Percentiles rank a stretch among this genome's conserved stretches.
Evolutionary conservation across 2,329 filamentous ascomycete species (phyloP).

Genomic region (Microcyclospora tardicrescens): DNA sequence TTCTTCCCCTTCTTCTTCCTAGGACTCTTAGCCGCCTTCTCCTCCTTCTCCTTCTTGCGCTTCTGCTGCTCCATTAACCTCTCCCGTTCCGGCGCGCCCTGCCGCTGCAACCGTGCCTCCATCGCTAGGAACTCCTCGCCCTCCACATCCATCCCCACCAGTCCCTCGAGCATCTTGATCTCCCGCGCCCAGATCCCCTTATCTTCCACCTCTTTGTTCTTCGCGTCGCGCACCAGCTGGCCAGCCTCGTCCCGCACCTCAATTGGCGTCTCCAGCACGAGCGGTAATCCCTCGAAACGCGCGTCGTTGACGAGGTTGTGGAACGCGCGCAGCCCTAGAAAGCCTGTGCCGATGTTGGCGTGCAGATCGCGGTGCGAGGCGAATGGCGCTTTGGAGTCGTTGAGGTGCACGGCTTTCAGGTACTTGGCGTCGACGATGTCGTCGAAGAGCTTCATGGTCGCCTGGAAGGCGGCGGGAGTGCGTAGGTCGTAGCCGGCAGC

Average conservation of each 20-base stretch:
- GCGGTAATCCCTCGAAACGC: slow-evolving; percentile 63
- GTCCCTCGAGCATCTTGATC: slow-evolving; percentile 82
- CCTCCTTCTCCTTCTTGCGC: slow-evolving; percentile 52
- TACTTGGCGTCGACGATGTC: slow-evolving; percentile 63
- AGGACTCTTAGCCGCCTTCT: slow-evolving; percentile 30
- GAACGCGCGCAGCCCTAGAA: slow-evolving; percentile 79
- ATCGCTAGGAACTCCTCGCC: slow-evolving; percentile 56
- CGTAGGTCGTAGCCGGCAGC: slow-evolving; percentile 86
- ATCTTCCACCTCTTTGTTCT: slow-evolving; percentile 52
- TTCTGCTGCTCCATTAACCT: slow-evolving; percentile 70
- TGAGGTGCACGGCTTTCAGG: slow-evolving; percentile 76
- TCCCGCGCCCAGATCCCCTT: slow-evolving; percentile 79
- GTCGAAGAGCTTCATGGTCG: slow-evolving; percentile 66
- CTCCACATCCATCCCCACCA: slow-evolving; percentile 73
- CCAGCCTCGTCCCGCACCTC: slow-evolving; percentile 55
- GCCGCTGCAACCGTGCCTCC: slow-evolving; percentile 51
- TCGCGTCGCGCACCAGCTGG: slow-evolving; percentile 33
- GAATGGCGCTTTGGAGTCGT: slow-evolving; percentile 89
- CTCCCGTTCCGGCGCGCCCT: slow-evolving; percentile 57
- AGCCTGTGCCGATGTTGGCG: slow-evolving; percentile 92
- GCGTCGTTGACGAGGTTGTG: slow-evolving; percentile 79
- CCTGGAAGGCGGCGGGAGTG: slow-evolving; percentile 56
- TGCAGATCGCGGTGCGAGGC: slow-evolving; percentile 75
- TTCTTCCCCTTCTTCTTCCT: slow-evolving; percentile 26
- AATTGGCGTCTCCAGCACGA: slow-evolving; percentile 94